Base-by-base conservation (phyloP, 2,329 filamentous ascomycete species). In the Apiospora marii region DNA sequence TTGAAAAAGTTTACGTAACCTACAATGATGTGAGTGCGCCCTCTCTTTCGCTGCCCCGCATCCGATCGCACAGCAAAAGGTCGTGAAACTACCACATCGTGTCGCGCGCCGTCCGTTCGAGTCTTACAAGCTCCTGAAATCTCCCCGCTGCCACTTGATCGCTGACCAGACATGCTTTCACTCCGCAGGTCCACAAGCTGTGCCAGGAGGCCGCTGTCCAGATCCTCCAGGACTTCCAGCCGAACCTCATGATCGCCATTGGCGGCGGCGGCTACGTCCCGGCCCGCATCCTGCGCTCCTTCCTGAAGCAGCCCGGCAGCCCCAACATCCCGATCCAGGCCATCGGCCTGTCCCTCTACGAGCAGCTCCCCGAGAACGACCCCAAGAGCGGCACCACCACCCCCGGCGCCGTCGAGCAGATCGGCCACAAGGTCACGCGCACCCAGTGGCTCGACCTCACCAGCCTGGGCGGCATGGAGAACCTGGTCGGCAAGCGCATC, bases 291-390 rank as follows among this genome's bases (percentile, higher is more conserved):
- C 90, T 99, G 76, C 94, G 96, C 75, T 98, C 96, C 27, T 99
- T 99, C 88, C 93, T 99, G 83, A 98, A 97, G 89, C 90, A 91
- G 82, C 89, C 94, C 73, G 94, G 93, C 78, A 90, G 88, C 74
- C 92, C 95, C 84, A 99, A 99, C 87, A 99, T 99, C 80, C 96
- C 96, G 77, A 99, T 99, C 84, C 96, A 99, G 89, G 96, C 96
- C 76, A 99, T 99, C 83, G 96, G 96, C 68, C 92, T 99, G 76
- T 98, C 96, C 30, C 92, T 99, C 72, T 99, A 99, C 88, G 96
- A 99, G 86, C 89, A 91, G 75, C 92, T 98, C 68, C 82, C 87
- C 73, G 79, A 84, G 69, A 86, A 86, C 73, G 87, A 88, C 75
- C 88, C 89, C 73, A 85, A 87, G 72, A 83, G 84, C 72, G 78